phyloP scores from a whole-genome alignment of 1,139 yeast species.

The Meyerozyma athensensis region DNA sequence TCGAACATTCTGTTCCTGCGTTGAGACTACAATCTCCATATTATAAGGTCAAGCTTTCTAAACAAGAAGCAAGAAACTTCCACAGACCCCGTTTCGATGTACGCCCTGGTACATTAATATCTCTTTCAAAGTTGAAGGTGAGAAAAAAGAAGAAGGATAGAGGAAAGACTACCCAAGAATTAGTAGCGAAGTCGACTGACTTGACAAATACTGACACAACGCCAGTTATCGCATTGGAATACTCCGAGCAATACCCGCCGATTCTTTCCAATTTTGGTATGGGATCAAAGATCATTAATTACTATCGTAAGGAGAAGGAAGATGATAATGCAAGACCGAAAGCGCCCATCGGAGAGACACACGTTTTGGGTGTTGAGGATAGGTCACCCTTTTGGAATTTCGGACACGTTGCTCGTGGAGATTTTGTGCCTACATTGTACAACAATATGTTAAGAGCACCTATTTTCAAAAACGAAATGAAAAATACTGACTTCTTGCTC shows the following conservation, averaged over 20 bases:
- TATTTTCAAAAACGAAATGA: constrained; percentile 77
- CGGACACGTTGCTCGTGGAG: constrained; percentile 95
- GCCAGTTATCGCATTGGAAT: constrained; percentile 74
- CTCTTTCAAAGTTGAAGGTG: constrained; percentile 69
- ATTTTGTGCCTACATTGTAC: constrained; percentile 87
- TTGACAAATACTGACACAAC: constrained; percentile 83
- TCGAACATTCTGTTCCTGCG: constrained; percentile 92
- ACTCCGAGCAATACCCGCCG: constrained; percentile 84
- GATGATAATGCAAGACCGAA: constrained; percentile 88
- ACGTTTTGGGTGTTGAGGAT: constrained; percentile 91
- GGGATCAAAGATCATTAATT: constrained; percentile 92
- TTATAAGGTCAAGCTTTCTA: constrained; percentile 73
- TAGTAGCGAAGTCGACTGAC: constrained; percentile 68
- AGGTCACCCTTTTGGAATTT: constrained; percentile 98
- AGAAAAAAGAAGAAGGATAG: constrained; percentile 88
- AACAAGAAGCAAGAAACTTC: constrained; percentile 68
- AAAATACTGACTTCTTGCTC: constrained; percentile 75
- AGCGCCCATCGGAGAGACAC: constrained; percentile 88
- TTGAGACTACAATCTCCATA: constrained; percentile 83
- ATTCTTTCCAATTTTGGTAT: constrained; percentile 87
- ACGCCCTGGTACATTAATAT: constrained; percentile 72
- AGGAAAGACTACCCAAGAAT: constrained; percentile 73
- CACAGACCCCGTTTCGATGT: constrained; percentile 76
- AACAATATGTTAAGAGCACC: constrained; percentile 94
- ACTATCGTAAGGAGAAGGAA: constrained; percentile 77